Evolutionary conservation across 495 filamentous ascomycete genomes (phyloP), one percentile per base, ranked within the genome.

Genomic region (Jackrogersella minutella): DNA sequence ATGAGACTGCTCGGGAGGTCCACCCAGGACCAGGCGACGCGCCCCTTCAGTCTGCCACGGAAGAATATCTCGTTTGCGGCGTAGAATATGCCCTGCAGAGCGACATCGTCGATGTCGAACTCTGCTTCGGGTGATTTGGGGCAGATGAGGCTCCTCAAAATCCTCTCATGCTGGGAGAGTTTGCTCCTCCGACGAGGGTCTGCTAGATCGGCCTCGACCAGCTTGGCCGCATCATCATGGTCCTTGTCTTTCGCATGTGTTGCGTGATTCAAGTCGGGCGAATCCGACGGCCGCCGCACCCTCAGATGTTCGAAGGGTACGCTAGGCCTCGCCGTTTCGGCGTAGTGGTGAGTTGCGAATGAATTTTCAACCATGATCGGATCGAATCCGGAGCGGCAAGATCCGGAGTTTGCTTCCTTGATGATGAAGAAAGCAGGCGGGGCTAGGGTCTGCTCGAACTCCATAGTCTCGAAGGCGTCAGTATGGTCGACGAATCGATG

Each of bases 61-160:
- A 85, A 86, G 75, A 86, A 85, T 43, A 86, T 75, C 43, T 81
- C 76, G 71, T 86, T 84, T 16, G 77, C 79, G 22, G 82, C 79
- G 16, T 75, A 80, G 65, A 86, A 81, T 51, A 85, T 82, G 66
- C 74, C 75, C 28, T 78, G 71, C 2, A 86, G 77, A 9, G 79
- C 78, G 13, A 78, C 75, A 66, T 84, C 79, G 74, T 84, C 81
- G n/a, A 83, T 76, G 24, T 74, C 74, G 49, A 80, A 77, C 46
- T 78, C 76, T 33, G 66, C 74, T 39, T 59, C 58, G 19, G 60
- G 63, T 16, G 68, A 71, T 30, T 78, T 77, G 33, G 81, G 81
- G 52, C 72, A 76, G 71, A 83, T 83, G 68, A 83, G 78, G 69
- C 75, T 79, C 54, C 77, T 73, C 8, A 83, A 68, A 52, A 83